These are phyloP conservation scores for Thalassia testudinum DNA, from an alignment of 116 monocot species.

Conservation along the genomic window DNA sequence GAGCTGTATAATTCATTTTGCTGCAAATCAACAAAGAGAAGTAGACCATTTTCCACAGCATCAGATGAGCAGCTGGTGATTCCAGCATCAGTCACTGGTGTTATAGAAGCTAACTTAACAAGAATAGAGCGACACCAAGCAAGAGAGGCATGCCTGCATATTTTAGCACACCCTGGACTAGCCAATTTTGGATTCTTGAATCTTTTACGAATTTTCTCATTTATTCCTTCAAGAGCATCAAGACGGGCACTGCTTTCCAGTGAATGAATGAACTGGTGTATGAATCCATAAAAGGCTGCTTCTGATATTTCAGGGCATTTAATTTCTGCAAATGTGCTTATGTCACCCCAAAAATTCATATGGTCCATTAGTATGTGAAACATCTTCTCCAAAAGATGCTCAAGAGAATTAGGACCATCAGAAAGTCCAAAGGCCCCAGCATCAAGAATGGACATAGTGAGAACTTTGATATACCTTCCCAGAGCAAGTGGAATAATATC, in stretches of 20 bases:
- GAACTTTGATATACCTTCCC: constrained; percentile 72
- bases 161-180: constrained; percentile 40
- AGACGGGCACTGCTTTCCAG: constrained; percentile 49
- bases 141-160: constrained; percentile 81
- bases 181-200: constrained; percentile 91
- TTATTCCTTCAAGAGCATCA: constrained; percentile 73
- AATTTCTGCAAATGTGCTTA: constrained; percentile 66
- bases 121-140: constrained; percentile 86
- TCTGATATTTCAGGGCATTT: constrained; percentile 65
- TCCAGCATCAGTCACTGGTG: constrained; percentile 33
- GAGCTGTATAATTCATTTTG: constrained; percentile 59
- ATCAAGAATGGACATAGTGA: constrained; percentile 37
- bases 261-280: constrained; percentile 70
- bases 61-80: constrained; percentile 4
- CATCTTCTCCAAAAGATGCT: constrained; percentile 71
- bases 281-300: constrained; percentile 44
- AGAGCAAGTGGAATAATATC: constrained; percentile 77
- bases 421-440: constrained; percentile 14
- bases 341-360: constrained; percentile 55
- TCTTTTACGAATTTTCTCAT: constrained; percentile 92
- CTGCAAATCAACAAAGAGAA: constrained; percentile 73
- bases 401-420: constrained; percentile 21
- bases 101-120: constrained; percentile 66
- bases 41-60: constrained; percentile 20
- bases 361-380: constrained; percentile 83